A percentile compares a stretch with the other conserved stretches of the same genome.
Conservation (phyloP, 371 early-diverging fungal species). For the Nematocida displodere region DNA sequence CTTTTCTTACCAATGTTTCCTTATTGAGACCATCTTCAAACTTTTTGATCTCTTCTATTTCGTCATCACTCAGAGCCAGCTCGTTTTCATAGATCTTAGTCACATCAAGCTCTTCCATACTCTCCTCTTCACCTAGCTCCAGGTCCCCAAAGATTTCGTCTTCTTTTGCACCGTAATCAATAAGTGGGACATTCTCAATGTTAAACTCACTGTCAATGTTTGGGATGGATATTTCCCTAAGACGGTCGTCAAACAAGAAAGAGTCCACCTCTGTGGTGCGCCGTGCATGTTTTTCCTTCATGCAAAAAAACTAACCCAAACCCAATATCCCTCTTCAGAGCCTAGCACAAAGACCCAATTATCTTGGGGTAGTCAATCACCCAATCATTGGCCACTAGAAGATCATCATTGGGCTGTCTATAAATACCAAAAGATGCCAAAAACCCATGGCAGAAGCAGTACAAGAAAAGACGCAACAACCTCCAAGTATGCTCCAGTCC, state of each 20-base stretch:
- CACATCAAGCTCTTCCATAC: conserved; percentile 35
- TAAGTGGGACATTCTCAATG: conserved; percentile 40
- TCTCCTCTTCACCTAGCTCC: conserved; percentile 3
- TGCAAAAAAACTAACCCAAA: background rate
- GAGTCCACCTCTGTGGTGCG: background rate
- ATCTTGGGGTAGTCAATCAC: too few relatives aligned
- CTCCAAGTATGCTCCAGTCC: too few relatives aligned
- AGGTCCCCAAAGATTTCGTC: conserved; percentile 34
- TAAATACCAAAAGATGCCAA: too few relatives aligned
- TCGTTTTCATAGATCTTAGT: conserved; percentile 52
- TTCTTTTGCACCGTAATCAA: conserved; percentile 38
- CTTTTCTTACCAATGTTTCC: conserved; percentile 2
- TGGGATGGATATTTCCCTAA: background rate
- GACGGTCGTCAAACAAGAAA: background rate
- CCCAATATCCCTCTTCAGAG: background rate
- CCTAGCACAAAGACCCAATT: background rate
- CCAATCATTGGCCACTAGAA: too few relatives aligned
- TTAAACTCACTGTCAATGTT: background rate
- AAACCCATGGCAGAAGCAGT: too few relatives aligned
- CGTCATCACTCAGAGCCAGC: conserved; percentile 34
- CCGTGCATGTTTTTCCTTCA: background rate
- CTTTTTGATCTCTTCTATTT: conserved; percentile 3
- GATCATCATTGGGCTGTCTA: too few relatives aligned
- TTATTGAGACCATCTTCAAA: conserved; percentile 28
- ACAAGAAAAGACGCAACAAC: too few relatives aligned